Evolutionary conservation across 225 moss, liverwort and hornwort species (phyloP).

Genomic region (Pseudoscleropodium purum): DNA sequence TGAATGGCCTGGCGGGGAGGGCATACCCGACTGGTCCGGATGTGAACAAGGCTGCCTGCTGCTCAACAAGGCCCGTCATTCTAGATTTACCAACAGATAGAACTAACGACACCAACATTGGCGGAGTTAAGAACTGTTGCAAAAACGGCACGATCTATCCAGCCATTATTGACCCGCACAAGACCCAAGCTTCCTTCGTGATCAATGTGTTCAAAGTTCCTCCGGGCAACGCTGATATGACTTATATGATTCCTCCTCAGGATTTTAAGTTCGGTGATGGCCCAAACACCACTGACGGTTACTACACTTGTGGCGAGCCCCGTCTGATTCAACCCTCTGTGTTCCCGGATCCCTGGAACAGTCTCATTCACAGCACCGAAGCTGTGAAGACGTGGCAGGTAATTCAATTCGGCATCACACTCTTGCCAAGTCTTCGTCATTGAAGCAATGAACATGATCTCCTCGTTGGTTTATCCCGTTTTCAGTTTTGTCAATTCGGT

Average conservation of each 20-base stretch:
- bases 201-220: conserved; percentile 44
- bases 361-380: conserved; percentile 37
- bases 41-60: conserved; percentile 63
- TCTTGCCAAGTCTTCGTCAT: not conserved
- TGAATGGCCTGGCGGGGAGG: conserved; percentile 45
- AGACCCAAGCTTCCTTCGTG: conserved; percentile 52
- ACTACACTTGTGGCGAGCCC: conserved; percentile 46
- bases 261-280: conserved; percentile 47
- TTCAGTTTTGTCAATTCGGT: not conserved
- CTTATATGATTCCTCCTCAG: conserved; percentile 36
- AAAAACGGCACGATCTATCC: conserved; percentile 84
- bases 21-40: conserved; percentile 37
- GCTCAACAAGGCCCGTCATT: conserved; percentile 43
- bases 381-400: conserved; percentile 82
- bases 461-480: not conserved
- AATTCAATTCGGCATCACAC: not conserved
- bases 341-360: conserved; percentile 28
- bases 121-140: conserved; percentile 59
- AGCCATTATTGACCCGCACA: conserved; percentile 49
- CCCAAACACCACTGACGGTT: conserved; percentile 9
- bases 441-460: not conserved
- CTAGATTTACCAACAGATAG: conserved; percentile 52
- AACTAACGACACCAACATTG: conserved; percentile 32
- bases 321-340: conserved; percentile 45
- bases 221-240: conserved; percentile 15